These are phyloP conservation scores for Phalaenopsis equestris DNA, from an alignment of 106 monocot species.

Conservation along the genomic window DNA sequence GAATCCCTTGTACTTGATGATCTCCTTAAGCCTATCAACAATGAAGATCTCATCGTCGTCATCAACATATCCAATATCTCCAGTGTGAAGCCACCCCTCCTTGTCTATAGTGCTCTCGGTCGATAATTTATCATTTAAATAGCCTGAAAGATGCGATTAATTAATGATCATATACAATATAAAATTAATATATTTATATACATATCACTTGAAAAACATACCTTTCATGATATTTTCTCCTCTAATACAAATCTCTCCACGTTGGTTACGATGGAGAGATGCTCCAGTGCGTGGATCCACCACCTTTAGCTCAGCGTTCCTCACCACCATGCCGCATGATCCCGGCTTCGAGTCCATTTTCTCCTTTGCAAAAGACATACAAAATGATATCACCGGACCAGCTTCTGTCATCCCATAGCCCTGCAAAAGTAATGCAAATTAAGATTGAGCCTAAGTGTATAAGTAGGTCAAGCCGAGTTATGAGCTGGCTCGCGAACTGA, in stretches of 20 bases:
- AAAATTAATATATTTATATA: too few relatives aligned
- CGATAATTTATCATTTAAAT: conserved; percentile 62
- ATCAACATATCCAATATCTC: conserved; percentile 70
- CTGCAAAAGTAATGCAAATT: not conserved
- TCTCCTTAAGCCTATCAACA: conserved; percentile 77
- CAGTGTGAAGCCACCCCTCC: conserved; percentile 83
- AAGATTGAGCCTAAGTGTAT: too few relatives aligned
- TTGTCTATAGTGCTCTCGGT: conserved; percentile 60
- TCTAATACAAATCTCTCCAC: conserved; percentile 64
- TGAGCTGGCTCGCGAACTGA: too few relatives aligned
- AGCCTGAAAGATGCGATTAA: conserved; percentile 28
- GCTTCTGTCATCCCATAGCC: conserved; percentile 59
- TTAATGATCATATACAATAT: not conserved
- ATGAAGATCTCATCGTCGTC: conserved; percentile 90
- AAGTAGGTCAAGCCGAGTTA: too few relatives aligned
- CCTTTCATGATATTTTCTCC: conserved; percentile 72
- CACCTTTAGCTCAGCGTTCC: conserved; percentile 66
- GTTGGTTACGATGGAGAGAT: conserved; percentile 47
- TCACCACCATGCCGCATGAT: conserved; percentile 58
- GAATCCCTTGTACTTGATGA: conserved; percentile 74
- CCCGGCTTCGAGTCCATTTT: conserved; percentile 38
- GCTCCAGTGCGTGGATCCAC: conserved; percentile 46
- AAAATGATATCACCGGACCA: conserved; percentile 59
- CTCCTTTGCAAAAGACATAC: conserved; percentile 43
- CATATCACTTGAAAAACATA: not conserved